Evolutionary conservation across 768 basidiomycete species (phyloP).

Genomic region (Phallus indusiatus): DNA sequence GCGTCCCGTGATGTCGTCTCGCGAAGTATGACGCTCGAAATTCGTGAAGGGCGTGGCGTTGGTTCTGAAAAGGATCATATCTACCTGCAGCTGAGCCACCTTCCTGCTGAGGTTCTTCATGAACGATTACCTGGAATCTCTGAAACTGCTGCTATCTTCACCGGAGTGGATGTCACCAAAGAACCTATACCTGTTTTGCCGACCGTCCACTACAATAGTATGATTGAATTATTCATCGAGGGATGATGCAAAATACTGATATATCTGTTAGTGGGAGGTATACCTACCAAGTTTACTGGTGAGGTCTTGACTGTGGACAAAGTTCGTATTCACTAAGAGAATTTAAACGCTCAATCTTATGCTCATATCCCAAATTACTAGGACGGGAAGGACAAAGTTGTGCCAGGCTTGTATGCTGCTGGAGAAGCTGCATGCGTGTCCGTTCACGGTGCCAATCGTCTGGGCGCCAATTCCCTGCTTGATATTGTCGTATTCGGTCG

Average conservation of each 20-base stretch:
- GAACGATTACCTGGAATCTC: slow-evolving; percentile 98
- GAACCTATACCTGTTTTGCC: slow-evolving; percentile 98
- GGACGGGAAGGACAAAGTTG: slow-evolving; percentile 86
- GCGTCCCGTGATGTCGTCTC: slow-evolving; percentile 99
- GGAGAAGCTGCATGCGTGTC: slow-evolving; percentile 99
- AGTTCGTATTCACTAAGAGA: slow-evolving; percentile 18
- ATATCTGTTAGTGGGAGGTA: slow-evolving; percentile 79
- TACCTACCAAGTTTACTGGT: slow-evolving; percentile 96
- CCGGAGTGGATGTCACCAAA: slow-evolving; percentile 98
- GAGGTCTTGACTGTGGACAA: slow-evolving; percentile 86
- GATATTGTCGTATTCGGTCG: slow-evolving; percentile 99
- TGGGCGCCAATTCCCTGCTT: slow-evolving; percentile 96
- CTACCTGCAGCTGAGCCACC: slow-evolving; percentile 92
- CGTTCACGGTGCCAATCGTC: slow-evolving; percentile 98
- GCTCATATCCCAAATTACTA: slow-evolving; percentile 11
- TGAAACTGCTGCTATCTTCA: slow-evolving; percentile 97
- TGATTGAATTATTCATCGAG: slow-evolving; percentile 22
- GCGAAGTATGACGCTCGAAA: slow-evolving; percentile 97
- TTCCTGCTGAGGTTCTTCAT: slow-evolving; percentile 90
- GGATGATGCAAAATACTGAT: slow-evolving; percentile 11
- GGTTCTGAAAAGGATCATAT: slow-evolving; percentile 98
- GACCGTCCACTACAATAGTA: slow-evolving; percentile 98
- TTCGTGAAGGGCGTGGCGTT: slow-evolving; percentile 97
- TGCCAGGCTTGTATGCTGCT: slow-evolving; percentile 95
- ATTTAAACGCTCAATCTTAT: slow-evolving; percentile 6